Evolutionary conservation across 495 filamentous ascomycete genomes (phyloP).

Genomic region (Aspergillus diversus): DNA sequence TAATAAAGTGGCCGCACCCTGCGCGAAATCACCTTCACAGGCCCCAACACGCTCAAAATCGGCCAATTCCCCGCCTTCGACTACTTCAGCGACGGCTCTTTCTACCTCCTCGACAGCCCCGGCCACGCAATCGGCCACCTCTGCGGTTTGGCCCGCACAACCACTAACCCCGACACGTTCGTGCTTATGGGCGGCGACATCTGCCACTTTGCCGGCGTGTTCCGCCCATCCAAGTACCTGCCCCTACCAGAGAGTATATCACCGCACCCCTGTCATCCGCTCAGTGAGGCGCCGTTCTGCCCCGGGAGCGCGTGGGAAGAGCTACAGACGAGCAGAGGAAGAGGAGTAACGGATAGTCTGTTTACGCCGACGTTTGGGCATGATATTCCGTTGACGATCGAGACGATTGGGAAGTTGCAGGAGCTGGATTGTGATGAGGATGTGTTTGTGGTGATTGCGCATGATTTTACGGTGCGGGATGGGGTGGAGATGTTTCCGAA

Average conservation of each 20-base stretch:
- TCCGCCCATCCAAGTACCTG: conserved; percentile 53
- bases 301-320: conserved; percentile 22
- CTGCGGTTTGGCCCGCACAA: conserved; percentile 44
- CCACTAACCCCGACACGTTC: conserved; percentile 41
- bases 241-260: conserved; percentile 24
- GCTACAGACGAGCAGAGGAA: conserved; percentile 15
- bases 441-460: conserved; percentile 56
- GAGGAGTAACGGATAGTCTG: conserved; percentile 10
- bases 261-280: conserved; percentile 1
- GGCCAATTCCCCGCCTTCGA: conserved; percentile 54
- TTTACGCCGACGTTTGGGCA: conserved; percentile 24
- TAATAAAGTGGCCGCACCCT: conserved; percentile 12
- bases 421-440: conserved; percentile 55
- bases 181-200: conserved; percentile 51
- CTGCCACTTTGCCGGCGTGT: conserved; percentile 55
- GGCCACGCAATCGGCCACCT: conserved; percentile 53
- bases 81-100: conserved; percentile 52
- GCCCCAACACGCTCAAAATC: conserved; percentile 26
- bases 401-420: conserved; percentile 47
- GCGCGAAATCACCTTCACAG: conserved; percentile 53
- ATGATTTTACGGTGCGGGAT: conserved; percentile 16
- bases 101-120: conserved; percentile 51
- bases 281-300: conserved; percentile 8
- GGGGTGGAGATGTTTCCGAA: conserved; percentile 7
- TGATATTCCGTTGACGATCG: conserved; percentile 25